These are phyloP conservation scores for Blastobotrys malaysiensis DNA, from an alignment of 1,139 yeast species.

Conservation along the genomic window DNA sequence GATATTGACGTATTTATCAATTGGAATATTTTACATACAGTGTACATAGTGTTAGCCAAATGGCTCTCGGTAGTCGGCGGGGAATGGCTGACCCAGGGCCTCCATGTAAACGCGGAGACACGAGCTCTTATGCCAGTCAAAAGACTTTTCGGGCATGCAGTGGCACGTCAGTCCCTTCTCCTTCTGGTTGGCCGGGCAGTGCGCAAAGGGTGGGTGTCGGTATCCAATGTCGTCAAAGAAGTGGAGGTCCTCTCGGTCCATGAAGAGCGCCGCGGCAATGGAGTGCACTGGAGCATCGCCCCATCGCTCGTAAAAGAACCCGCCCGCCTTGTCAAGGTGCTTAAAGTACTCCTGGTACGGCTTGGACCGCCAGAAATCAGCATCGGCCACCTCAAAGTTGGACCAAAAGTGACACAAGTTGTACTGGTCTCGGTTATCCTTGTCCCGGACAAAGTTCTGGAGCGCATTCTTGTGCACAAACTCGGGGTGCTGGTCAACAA, in stretches of 20 bases:
- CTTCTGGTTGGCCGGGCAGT: slow-evolving; percentile 51
- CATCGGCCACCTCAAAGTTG: slow-evolving; percentile 77
- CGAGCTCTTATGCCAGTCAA: slow-evolving; percentile 26
- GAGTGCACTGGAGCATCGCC: slow-evolving; percentile 95
- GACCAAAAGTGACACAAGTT: slow-evolving; percentile 90
- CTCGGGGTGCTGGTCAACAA: slow-evolving; percentile 43
- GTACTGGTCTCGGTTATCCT: slow-evolving; percentile 47
- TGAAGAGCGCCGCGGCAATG: slow-evolving; percentile 68
- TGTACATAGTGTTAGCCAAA: not conserved
- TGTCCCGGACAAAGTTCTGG: slow-evolving; percentile 62
- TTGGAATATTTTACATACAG: not conserved
- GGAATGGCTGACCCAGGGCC: slow-evolving; percentile 16
- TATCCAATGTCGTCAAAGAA: slow-evolving; percentile 81
- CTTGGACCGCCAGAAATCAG: slow-evolving; percentile 68
- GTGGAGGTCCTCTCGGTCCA: slow-evolving; percentile 61
- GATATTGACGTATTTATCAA: not conserved
- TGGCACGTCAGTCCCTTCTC: slow-evolving; percentile 21
- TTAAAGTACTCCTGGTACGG: slow-evolving; percentile 67
- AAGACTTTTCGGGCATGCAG: slow-evolving; percentile 19
- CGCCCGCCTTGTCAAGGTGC: slow-evolving; percentile 67
- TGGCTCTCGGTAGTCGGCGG: slow-evolving; percentile 12
- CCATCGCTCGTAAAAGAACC: slow-evolving; percentile 93
- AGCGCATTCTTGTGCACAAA: slow-evolving; percentile 59
- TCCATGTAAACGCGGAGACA: slow-evolving; percentile 22
- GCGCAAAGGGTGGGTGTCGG: slow-evolving; percentile 66